Evolutionary conservation across 495 filamentous ascomycete genomes (phyloP).

Genomic region (Sordaria brevicollis): DNA sequence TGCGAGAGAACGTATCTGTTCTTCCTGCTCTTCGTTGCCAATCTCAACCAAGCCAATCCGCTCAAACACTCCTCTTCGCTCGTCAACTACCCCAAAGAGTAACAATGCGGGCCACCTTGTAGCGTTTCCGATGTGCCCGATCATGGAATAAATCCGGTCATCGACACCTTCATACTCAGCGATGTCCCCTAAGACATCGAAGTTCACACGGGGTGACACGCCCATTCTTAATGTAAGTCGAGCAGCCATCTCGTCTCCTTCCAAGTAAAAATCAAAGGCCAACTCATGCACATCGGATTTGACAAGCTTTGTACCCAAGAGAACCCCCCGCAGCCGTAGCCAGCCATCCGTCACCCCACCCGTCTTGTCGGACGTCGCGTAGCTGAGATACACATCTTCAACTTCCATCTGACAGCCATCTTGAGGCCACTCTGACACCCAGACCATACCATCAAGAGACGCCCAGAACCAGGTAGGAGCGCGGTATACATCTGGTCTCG

Average conservation of each 20-base stretch:
- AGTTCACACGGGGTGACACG: neutral
- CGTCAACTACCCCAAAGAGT: neutral
- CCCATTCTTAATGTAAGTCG: rapidly evolving
- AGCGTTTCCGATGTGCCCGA: neutral
- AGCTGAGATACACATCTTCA: neutral
- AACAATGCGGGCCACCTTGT: rapidly evolving
- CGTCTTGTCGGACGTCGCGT: neutral
- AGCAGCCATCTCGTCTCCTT: neutral
- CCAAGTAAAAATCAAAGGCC: neutral
- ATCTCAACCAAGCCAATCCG: neutral
- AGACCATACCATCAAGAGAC: neutral
- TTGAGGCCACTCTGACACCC: rapidly evolving
- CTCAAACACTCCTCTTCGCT: neutral
- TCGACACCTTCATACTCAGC: neutral
- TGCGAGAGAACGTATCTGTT: neutral
- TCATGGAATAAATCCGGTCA: neutral
- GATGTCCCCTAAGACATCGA: neutral
- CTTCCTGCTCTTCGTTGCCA: neutral
- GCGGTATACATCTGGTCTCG: neutral
- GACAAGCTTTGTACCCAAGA: neutral
- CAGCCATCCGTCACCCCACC: neutral
- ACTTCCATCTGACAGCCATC: neutral
- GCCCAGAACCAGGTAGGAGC: neutral
- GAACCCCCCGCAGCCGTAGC: neutral
- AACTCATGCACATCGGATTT: neutral